Conservation (phyloP, 768 basidiomycete genomes). For the Gloeopeniophorella convolvens region DNA sequence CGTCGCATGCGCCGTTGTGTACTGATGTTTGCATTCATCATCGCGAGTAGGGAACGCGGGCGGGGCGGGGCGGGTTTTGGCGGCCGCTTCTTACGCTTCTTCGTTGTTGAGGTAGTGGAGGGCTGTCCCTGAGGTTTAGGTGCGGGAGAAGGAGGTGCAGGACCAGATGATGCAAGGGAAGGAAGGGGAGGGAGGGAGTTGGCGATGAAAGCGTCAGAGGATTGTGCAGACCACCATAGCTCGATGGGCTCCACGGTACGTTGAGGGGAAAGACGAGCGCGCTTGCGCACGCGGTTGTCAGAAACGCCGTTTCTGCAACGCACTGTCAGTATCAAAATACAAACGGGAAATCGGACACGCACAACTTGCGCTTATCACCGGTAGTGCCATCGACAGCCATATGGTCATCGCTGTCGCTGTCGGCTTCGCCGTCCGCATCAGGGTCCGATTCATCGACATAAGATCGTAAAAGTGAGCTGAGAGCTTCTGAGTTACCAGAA, state of each 20-base stretch:
- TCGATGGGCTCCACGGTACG: slow-evolving; percentile 12
- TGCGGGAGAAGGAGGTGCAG: slow-evolving; percentile 22
- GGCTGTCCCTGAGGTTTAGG: slow-evolving; percentile 13
- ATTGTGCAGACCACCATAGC: slow-evolving; percentile 21
- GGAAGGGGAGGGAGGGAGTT: slow-evolving; percentile 21
- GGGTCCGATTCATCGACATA: slow-evolving; percentile 19
- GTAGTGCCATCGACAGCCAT: slow-evolving; percentile 28
- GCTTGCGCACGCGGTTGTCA: slow-evolving; percentile 54
- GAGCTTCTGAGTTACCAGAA: slow-evolving; percentile 1
- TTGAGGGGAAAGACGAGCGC: slow-evolving; percentile 40
- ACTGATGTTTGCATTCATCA: slow-evolving; percentile 74
- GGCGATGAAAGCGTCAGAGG: slow-evolving; percentile 16
- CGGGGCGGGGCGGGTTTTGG: slow-evolving; percentile 24
- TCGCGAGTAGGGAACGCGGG: slow-evolving; percentile 42
- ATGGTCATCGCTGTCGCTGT: slow-evolving; percentile 27
- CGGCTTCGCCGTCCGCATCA: slow-evolving; percentile 24
- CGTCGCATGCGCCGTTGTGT: slow-evolving; percentile 67
- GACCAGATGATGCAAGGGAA: slow-evolving; percentile 17
- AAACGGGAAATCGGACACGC: not conserved
- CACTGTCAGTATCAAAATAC: not conserved
- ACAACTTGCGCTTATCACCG: slow-evolving; percentile 67
- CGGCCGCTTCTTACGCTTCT: slow-evolving; percentile 31
- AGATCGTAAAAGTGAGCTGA: slow-evolving; percentile 1
- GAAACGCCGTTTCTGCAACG: slow-evolving; percentile 25
- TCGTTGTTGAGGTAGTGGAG: slow-evolving; percentile 21